Conservation (phyloP, 1,284 basidiomycete species). For the Sanghuangporus weigelae region DNA sequence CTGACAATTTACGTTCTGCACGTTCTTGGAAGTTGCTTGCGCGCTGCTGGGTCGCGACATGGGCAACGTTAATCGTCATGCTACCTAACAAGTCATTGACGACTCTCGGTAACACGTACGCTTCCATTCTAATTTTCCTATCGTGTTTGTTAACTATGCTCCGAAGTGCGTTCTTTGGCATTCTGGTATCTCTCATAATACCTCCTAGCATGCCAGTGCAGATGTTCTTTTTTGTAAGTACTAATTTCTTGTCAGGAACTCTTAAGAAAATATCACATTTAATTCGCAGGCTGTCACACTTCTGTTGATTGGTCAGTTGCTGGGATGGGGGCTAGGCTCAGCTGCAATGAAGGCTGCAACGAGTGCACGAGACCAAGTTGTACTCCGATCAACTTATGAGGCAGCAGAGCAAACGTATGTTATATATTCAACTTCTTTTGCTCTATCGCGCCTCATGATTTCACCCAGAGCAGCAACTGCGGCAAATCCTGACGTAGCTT, state of each 20-base stretch:
- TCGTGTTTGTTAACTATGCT: background rate
- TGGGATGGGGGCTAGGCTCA: slow-evolving; percentile 74
- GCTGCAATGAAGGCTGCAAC: slow-evolving; percentile 67
- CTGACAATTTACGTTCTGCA: slow-evolving; percentile 20
- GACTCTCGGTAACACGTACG: slow-evolving; percentile 28
- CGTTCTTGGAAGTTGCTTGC: slow-evolving; percentile 23
- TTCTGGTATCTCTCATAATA: slow-evolving; percentile 30
- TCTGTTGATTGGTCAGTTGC: slow-evolving; percentile 50
- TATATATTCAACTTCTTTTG: slow-evolving; percentile 15
- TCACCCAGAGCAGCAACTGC: slow-evolving; percentile 36
- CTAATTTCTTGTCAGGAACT: background rate
- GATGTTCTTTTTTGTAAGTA: slow-evolving; percentile 33
- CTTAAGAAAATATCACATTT: background rate
- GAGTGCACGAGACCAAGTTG: slow-evolving; percentile 46
- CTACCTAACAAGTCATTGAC: slow-evolving; percentile 23
- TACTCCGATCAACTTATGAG: slow-evolving; percentile 45
- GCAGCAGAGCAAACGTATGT: slow-evolving; percentile 39
- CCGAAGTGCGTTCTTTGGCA: slow-evolving; percentile 31
- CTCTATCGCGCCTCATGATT: slow-evolving; percentile 2
- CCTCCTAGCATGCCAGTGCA: slow-evolving; percentile 35
- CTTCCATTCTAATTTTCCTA: background rate
- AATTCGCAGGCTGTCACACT: slow-evolving; percentile 37
- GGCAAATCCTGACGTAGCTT: slow-evolving; percentile 45
- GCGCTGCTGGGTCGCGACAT: slow-evolving; percentile 27
- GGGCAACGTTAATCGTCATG: slow-evolving; percentile 25